phyloP scores from a whole-genome alignment of 2,329 filamentous ascomycete species.

The Domatiomyces catenatus region DNA sequence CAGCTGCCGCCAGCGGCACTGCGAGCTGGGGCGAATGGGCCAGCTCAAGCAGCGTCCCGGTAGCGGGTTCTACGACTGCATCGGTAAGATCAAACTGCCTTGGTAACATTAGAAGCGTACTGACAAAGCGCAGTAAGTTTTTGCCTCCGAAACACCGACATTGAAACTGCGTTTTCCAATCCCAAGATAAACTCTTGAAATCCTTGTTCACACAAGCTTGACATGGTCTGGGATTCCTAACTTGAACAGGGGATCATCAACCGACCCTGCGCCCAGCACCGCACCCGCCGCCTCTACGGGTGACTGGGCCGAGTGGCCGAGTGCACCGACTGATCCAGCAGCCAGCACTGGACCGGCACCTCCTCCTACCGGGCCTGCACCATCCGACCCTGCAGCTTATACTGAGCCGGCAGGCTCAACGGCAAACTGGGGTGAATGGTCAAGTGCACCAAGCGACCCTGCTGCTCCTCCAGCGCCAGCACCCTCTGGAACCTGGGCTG shows the following conservation, averaged over 20 bases:
- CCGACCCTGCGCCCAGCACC: no score
- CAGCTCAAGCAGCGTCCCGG: conserved; percentile 1
- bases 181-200: background rate
- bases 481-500: conserved; percentile 2
- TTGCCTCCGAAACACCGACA: background rate
- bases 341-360: no score
- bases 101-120: background rate
- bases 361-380: no score
- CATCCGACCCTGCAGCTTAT: no score
- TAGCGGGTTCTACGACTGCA: conserved; percentile 2
- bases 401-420: no score
- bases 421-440: conserved; percentile 9
- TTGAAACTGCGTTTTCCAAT: background rate
- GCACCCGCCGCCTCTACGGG: no score
- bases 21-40: conserved; percentile 10
- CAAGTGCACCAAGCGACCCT: background rate
- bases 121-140: background rate
- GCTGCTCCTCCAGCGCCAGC: no score
- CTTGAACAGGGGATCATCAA: background rate
- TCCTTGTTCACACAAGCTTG: background rate
- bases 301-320: background rate
- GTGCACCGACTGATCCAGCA: background rate
- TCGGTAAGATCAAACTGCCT: background rate
- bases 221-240: background rate
- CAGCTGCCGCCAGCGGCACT: conserved; percentile 6